Percentiles rank a stretch among this genome's conserved stretches.
Evolutionary conservation across 441 rosid genomes (phyloP).

Genomic region (Mallotus repandus): DNA sequence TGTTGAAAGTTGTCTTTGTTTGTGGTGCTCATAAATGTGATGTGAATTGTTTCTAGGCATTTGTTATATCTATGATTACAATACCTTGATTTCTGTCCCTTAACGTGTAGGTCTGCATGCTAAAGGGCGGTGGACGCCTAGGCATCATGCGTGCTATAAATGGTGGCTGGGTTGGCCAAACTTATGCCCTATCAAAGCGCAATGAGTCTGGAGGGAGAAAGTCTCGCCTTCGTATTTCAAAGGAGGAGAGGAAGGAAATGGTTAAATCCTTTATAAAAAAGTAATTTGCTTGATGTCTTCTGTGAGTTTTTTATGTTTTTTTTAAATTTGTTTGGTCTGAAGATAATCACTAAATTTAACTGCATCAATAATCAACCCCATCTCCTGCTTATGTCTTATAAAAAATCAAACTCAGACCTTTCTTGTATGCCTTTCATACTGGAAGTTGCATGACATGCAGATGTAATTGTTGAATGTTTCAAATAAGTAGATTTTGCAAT

Average conservation of each 20-base stretch:
- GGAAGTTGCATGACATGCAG: constrained; percentile 9
- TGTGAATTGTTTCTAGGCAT: neutral
- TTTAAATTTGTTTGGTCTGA: constrained; percentile 9
- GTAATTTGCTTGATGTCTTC: constrained; percentile 40
- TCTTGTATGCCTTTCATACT: neutral
- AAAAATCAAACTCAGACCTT: neutral
- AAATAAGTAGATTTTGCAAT: neutral
- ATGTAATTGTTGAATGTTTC: neutral
- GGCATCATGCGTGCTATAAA: constrained; percentile 66
- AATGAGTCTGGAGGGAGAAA: constrained; percentile 73
- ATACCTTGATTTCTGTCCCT: constrained; percentile 24
- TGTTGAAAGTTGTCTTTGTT: neutral
- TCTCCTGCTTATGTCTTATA: neutral
- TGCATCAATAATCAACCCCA: neutral
- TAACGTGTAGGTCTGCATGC: constrained; percentile 27
- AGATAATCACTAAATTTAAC: neutral
- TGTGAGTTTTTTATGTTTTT: constrained; percentile 9
- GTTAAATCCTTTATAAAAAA: constrained; percentile 74
- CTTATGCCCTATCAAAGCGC: constrained; percentile 72
- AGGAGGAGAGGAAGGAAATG: constrained; percentile 84
- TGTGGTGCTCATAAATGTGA: neutral
- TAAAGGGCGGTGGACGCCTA: constrained; percentile 26
- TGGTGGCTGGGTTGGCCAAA: constrained; percentile 66
- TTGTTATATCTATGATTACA: neutral
- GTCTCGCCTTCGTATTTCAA: constrained; percentile 79